Base-by-base conservation (phyloP, 1,284 basidiomycete species). In the Ceratobasidium sp. region DNA sequence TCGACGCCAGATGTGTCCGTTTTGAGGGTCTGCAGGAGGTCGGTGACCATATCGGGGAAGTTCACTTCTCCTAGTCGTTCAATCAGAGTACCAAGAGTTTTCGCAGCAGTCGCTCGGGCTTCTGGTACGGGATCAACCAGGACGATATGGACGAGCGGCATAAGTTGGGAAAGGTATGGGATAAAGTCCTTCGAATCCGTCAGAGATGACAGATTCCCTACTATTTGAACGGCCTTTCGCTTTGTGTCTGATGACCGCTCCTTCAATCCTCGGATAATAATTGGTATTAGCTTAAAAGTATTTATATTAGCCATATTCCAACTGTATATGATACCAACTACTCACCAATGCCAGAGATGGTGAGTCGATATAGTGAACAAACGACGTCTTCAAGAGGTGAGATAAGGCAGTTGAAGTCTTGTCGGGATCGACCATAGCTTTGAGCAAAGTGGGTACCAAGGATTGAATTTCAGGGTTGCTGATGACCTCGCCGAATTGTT, bases 351-450 rank as follows among this genome's bases (percentile, higher is more conserved):
- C 97, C n/a, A 99, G 82, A 2, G 97, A 99, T 0, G 97, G 97
- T 57, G 96, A 93, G 75, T 99, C 97, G 74, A 99, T 96, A 77
- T 98, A 98, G 78, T 99, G 97, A 80, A 95, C 93, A 80, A 99
- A 99, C 6, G 94, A 94, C 8, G 94, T 98, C 79, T 94, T 94
- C 71, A 99, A 83, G 40, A 99, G 82, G 0, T 90, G 85, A 29
- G 89, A 82, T 68, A 99, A 82, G 0, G 96, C 97, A 70, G 83
- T 87, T 8, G 91, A 86, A 5, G 94, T 99, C 82, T 96, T 98
- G 0, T 87, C 88, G 6, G 97, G 97, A 79, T 99, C 96, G 29
- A 98, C 95, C 74, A 99, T 85, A 0, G 97, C 97, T 78, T 96
- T 98, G 76, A 99, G 86, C 72, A 99, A 86, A 12, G 90, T 85